Percentiles rank a stretch among this genome's conserved stretches.
These are phyloP conservation scores for Pseudoperonospora humuli DNA, from an alignment of 352 stramenopile genomes.

Conservation along the genomic window DNA sequence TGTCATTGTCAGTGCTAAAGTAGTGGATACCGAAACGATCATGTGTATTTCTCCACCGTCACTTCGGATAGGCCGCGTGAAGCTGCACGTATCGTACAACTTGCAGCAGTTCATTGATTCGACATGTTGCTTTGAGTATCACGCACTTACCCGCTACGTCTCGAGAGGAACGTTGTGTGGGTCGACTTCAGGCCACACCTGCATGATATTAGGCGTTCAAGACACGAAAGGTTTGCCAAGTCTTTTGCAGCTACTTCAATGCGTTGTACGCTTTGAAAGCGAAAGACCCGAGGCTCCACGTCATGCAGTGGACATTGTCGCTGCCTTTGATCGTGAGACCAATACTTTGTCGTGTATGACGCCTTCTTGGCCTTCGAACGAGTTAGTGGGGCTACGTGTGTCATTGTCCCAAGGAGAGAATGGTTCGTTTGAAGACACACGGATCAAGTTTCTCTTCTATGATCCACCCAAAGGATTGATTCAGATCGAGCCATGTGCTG, in stretches of 20 bases:
- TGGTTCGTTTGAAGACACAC: slow-evolving; percentile 35
- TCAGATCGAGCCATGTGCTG: slow-evolving; percentile 45
- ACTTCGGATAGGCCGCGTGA: slow-evolving; percentile 26
- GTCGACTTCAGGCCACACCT: slow-evolving; percentile 46
- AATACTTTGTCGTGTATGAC: slow-evolving; percentile 31
- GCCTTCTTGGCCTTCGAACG: slow-evolving; percentile 49
- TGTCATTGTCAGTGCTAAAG: slow-evolving; percentile 37
- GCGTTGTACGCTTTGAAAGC: slow-evolving; percentile 39
- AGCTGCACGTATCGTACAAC: slow-evolving; percentile 62
- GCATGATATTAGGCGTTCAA: slow-evolving; percentile 34
- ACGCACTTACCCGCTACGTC: slow-evolving; percentile 33
- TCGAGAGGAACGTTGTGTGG: slow-evolving; percentile 45
- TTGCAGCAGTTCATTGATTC: slow-evolving; percentile 63
- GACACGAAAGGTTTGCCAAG: slow-evolving; percentile 34
- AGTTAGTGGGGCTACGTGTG: slow-evolving; percentile 38
- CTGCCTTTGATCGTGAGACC: slow-evolving; percentile 29
- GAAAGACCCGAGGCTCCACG: slow-evolving; percentile 12
- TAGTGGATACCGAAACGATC: slow-evolving; percentile 49
- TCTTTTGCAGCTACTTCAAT: slow-evolving; percentile 32
- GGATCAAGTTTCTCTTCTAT: slow-evolving; percentile 63
- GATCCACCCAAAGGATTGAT: slow-evolving; percentile 59
- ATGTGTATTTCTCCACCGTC: slow-evolving; percentile 36
- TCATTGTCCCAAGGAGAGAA: slow-evolving; percentile 17
- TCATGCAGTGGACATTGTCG: slow-evolving; percentile 23
- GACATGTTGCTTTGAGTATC: slow-evolving; percentile 64